Conservation (phyloP, 805 yeast species). For the Lachancea kluyveri region DNA sequence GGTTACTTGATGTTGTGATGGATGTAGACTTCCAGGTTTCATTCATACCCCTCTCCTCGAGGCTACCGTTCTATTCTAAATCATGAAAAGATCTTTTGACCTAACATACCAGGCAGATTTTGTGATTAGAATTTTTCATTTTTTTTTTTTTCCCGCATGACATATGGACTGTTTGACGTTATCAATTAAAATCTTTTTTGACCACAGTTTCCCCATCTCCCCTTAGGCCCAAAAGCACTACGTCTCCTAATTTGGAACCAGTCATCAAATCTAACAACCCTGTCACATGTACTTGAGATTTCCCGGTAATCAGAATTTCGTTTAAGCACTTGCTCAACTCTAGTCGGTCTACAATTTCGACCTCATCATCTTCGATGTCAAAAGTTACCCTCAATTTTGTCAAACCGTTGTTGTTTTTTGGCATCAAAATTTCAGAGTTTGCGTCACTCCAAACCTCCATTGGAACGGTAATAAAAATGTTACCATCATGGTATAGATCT, state of each 20-base stretch:
- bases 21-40: no score
- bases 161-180: no score
- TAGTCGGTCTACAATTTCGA: slow-evolving; percentile 36
- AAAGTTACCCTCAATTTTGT: slow-evolving; percentile 33
- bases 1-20: no score
- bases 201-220: slow-evolving; percentile 25
- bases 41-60: no score
- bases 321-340: slow-evolving; percentile 39
- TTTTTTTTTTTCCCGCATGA: no score
- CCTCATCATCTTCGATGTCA: slow-evolving; percentile 36
- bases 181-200: slow-evolving; percentile 1
- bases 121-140: no score
- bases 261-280: slow-evolving; percentile 22
- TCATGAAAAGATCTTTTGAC: no score
- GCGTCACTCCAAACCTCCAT: slow-evolving; percentile 42
- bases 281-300: slow-evolving; percentile 24
- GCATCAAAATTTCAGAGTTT: slow-evolving; percentile 30
- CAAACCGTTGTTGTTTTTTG: slow-evolving; percentile 13
- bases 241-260: slow-evolving; percentile 22
- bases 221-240: slow-evolving; percentile 22
- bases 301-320: slow-evolving; percentile 37
- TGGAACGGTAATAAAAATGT: slow-evolving; percentile 39
- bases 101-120: no score
- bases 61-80: no score
- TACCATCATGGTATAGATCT: slow-evolving; percentile 33